Evolutionary conservation across 257 asterid genomes (phyloP).

Genomic region (Leonotis leonurus): DNA sequence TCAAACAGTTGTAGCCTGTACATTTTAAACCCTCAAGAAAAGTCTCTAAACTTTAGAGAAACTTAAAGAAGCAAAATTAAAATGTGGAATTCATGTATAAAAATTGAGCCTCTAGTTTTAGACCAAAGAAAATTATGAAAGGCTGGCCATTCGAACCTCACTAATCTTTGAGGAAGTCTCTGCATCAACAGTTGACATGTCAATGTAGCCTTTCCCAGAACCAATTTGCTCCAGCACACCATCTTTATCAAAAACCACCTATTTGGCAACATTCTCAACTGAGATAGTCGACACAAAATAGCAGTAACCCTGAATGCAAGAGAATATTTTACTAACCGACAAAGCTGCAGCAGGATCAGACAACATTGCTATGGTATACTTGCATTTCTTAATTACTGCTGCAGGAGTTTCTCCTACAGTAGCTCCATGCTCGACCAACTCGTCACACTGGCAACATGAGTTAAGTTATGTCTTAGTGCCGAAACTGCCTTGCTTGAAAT

Average conservation of each 20-base stretch:
- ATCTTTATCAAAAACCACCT: conserved; percentile 83
- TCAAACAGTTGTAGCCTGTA: background rate
- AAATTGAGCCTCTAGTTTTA: background rate
- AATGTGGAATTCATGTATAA: background rate
- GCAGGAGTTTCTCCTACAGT: conserved; percentile 77
- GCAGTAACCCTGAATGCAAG: background rate
- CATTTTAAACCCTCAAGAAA: background rate
- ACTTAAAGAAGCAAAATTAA: background rate
- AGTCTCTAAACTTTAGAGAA: background rate
- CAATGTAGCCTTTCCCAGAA: conserved; percentile 81
- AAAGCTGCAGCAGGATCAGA: conserved; percentile 96
- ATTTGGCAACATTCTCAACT: conserved; percentile 4
- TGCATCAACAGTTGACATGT: conserved; percentile 98
- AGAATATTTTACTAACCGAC: conserved; percentile 47
- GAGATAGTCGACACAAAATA: conserved; percentile 2
- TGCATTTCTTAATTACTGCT: conserved; percentile 88
- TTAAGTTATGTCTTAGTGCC: background rate
- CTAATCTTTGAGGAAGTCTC: conserved; percentile 84
- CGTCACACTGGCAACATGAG: conserved; percentile 68
- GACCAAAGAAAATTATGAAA: background rate
- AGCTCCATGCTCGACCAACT: conserved; percentile 85
- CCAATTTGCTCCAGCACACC: conserved; percentile 83
- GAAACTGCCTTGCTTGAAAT: background rate
- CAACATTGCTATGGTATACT: conserved; percentile 86
- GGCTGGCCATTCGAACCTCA: conserved; percentile 40